A percentile compares a stretch with the other conserved stretches of the same genome.
Conservation (phyloP, 345 rosid species). For the Citrus australasica region DNA sequence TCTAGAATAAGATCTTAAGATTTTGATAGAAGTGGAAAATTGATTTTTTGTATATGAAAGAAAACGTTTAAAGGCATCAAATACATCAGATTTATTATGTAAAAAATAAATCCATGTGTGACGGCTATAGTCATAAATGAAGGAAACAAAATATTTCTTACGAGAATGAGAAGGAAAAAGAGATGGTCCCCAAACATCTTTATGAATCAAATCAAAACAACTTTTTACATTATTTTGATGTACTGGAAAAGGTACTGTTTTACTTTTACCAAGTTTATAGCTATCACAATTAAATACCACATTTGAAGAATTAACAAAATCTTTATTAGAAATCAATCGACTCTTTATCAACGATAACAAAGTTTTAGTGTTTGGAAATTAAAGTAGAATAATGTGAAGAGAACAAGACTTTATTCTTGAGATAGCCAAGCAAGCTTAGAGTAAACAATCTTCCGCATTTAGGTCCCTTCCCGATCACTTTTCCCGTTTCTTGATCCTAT, state of each 20-base stretch:
- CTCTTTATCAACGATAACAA: no score
- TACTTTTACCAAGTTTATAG: background rate
- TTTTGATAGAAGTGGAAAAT: no score
- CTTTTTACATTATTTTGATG: background rate
- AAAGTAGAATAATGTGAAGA: background rate
- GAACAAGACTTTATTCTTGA: background rate
- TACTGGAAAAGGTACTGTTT: background rate
- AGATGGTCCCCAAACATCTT: slow-evolving; percentile 1
- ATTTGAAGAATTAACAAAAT: background rate
- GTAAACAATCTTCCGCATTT: no score
- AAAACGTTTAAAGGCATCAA: no score
- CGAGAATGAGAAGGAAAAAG: background rate
- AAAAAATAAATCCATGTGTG: background rate
- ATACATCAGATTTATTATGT: background rate
- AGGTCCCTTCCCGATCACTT: background rate
- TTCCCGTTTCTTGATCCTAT: no score
- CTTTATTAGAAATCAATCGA: background rate
- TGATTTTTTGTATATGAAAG: no score
- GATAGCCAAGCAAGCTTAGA: background rate
- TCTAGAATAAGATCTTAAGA: no score
- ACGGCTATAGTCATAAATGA: background rate
- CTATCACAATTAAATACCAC: background rate
- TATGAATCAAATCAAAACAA: background rate
- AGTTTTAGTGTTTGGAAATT: background rate
- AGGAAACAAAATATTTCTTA: background rate